Evolutionary conservation across 768 basidiomycete genomes (phyloP), one percentile per base, ranked within the genome.

Genomic region (Xerocomellus intermedius): DNA sequence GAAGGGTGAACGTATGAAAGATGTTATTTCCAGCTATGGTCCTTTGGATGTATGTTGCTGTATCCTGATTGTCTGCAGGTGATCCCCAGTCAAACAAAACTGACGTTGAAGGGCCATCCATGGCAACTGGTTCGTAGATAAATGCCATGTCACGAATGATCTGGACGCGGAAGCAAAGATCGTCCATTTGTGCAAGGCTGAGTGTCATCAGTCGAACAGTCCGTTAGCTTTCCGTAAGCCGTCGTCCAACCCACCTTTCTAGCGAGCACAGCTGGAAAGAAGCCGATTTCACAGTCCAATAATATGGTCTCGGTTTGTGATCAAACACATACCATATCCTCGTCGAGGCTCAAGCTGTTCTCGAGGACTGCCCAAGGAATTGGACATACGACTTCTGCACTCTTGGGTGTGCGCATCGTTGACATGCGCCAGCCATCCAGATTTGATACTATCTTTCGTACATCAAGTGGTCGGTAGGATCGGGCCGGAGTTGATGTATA

Each of bases 11-110:
- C 0, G 80, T 80, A 50, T 86, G 81, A 47, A 84, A 70, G 4
- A 72, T 60, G 1, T 59, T 46, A 22, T 64, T 65, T 42, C 32
- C 56, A 5, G 56, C 56, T n/a, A 63, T 54, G 12, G 44, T 55
- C 0, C 54, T 28, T 41, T 63, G 66, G 53, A 81, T 74, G 42
- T 79, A 79, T 1, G 59, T 49, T 28, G 58, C 53, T 3, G 77
- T 64, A 1, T 55, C 63, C 36, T 67, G 61, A 41, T 79, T 79
- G 28, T 64, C 70, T 16, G 60, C 48, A 8, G 54, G 53, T 5
- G 65, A 65, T 19, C 79, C 78, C 82, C 83, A 86, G 57, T 83
- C 82, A 39, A 86, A 71, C 24, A 85, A 55, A 57, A 79, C 76
- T 6, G 80, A 75, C 2, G 61, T 66, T 4, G 61, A 61, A 9